Evolutionary conservation across 1,139 yeast genomes (phyloP), one percentile per base, ranked within the genome.

Genomic region (Nematodospora anomalae): DNA sequence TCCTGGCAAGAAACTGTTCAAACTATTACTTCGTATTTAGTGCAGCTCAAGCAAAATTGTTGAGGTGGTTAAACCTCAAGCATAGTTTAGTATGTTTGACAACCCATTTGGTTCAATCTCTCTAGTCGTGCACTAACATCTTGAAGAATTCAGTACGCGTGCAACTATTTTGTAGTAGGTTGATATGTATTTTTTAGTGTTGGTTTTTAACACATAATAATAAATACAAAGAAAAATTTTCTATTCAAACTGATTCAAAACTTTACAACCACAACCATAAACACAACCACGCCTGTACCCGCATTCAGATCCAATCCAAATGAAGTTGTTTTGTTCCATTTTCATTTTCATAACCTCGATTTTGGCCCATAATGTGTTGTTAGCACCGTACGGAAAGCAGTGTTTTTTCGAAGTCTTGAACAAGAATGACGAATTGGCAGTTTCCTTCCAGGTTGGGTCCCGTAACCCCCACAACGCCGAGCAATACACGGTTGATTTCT

Each of bases 361-460:
- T 18, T 38, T 50, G 6, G 95, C 95, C 1, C 96, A 88, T 62
- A 88, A 86, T 51, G 92, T 87, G 30, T 71, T 86, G 45, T 69
- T 89, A 41, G 86, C 90, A n/a, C 81, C 96, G 16, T 74, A 83
- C 53, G 94, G 95, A 23, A 83, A 83, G 56, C 84, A 85, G 58
- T 92, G 98, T 64, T 92, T 88, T 64, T 87, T 75, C 55, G 98
- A 92, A 60, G 74, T 74, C 41, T 74, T 92, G 65, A 85, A 81
- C 58, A 73, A 73, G 51, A 86, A 87, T 49, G 98, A 92, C 64
- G 90, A 86, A 61, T 71, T 92, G 52, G 86, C 96, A 16, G 82
- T 92, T 43, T 76, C 89, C 36, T 92, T 84, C 76, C 98, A 92
- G 67, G 95, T 87, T 33, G 97, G 97, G 45, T 88, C 92, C 54